Percentiles rank a stretch among this genome's conserved stretches.
These are phyloP conservation scores for Globisporangium cystogenes DNA, from an alignment of 352 stramenopile species.

Conservation along the genomic window DNA sequence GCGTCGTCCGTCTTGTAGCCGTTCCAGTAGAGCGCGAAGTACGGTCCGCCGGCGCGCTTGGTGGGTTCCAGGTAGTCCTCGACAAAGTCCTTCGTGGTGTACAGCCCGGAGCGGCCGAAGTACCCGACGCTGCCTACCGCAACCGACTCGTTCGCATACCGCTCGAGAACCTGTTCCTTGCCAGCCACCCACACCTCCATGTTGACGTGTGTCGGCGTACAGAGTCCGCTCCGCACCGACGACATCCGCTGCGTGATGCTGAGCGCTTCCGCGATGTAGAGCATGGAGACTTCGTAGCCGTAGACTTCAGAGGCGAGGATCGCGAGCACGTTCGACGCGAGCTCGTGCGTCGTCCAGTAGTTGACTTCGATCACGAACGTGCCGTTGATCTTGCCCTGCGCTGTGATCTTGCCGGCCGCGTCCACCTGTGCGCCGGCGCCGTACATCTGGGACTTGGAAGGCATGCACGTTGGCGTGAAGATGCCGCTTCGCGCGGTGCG, in stretches of 20 bases:
- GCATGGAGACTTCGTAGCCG: constrained; percentile 14
- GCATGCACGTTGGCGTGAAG: constrained; percentile 14
- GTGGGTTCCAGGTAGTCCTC: constrained; percentile 8
- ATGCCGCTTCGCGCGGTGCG: constrained; percentile 6
- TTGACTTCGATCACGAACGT: constrained; percentile 24
- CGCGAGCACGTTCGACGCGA: constrained; percentile 23
- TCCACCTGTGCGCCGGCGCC: constrained; percentile 16
- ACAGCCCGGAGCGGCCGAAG: constrained; percentile 23
- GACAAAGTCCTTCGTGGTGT: constrained; percentile 37
- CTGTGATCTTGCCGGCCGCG: constrained; percentile 10
- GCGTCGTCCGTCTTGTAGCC: constrained; percentile 24
- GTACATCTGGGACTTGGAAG: constrained; percentile 11
- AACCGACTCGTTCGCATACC: constrained; percentile 27
- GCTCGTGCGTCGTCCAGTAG: constrained; percentile 16
- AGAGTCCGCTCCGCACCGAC: constrained; percentile 12
- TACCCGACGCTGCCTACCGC: constrained; percentile 19
- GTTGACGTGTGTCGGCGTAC: constrained; percentile 29
- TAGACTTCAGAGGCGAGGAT: constrained; percentile 22
- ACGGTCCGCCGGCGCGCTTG: constrained; percentile 8
- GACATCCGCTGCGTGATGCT: constrained; percentile 28
- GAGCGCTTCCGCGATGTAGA: background rate
- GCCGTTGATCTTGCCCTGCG: constrained; percentile 13
- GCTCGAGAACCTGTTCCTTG: constrained; percentile 4
- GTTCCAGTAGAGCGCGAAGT: constrained; percentile 34
- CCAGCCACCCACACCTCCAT: constrained; percentile 26